Conservation (phyloP, 108 stramenopile genomes). For the Cyclostephanos tholiformis region DNA sequence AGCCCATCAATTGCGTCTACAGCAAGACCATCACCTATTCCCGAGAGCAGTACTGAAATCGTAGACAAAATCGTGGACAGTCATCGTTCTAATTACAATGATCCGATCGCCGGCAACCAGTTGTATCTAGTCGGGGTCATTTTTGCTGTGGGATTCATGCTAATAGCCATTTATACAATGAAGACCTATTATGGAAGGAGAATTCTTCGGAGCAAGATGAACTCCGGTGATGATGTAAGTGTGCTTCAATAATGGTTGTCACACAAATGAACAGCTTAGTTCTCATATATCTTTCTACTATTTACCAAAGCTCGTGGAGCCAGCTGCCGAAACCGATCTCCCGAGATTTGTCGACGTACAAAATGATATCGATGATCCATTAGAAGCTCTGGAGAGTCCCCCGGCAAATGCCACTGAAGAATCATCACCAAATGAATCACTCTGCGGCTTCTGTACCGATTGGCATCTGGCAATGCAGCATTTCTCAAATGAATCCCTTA, state of each 20-base stretch:
- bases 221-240: conserved; percentile 16
- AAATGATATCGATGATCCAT: background rate
- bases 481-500: background rate
- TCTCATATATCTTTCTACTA: background rate
- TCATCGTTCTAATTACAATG: background rate
- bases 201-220: background rate
- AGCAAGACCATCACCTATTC: background rate
- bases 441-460: background rate
- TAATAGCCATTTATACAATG: conserved; percentile 3
- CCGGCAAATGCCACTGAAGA: background rate
- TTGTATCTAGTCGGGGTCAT: conserved; percentile 1
- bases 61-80: background rate
- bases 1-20: background rate
- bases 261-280: background rate
- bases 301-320: conserved; percentile 2
- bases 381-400: background rate
- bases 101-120: background rate
- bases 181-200: background rate
- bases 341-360: background rate
- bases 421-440: background rate
- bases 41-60: no score
- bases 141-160: background rate
- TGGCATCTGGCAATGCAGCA: background rate
- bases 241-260: background rate
- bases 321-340: background rate